A percentile compares a stretch with the other conserved stretches of the same genome.
phyloP scores from a whole-genome alignment of 345 rosid genomes.

The Pistacia integerrima region DNA sequence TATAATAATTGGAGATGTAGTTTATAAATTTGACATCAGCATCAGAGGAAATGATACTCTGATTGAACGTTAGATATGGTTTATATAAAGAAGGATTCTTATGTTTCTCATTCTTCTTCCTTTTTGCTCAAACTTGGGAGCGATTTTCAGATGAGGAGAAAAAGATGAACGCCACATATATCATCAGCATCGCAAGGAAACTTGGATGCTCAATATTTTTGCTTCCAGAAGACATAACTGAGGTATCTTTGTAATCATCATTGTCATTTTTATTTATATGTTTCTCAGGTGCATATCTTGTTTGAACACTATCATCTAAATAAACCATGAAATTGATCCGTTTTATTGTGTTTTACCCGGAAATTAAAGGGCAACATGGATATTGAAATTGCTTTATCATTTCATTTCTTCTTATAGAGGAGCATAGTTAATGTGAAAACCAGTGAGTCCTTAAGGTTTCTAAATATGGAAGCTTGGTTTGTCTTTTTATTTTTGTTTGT shows the following conservation, averaged over 20 bases:
- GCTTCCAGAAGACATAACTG: constrained; percentile 94
- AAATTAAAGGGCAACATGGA: too few species aligned
- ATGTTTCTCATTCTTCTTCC: neutral
- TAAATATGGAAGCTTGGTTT: neutral
- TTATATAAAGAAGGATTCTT: neutral
- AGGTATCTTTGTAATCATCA: constrained; percentile 46
- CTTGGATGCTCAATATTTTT: constrained; percentile 94
- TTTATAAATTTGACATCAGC: too few species aligned
- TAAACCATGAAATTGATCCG: too few species aligned
- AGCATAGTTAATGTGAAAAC: neutral
- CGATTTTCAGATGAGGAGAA: constrained; percentile 75
- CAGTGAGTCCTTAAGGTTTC: neutral
- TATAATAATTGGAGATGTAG: neutral
- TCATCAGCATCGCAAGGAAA: constrained; percentile 94
- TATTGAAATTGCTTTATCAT: too few species aligned
- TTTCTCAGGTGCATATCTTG: too few species aligned
- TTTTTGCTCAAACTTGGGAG: constrained; percentile 6
- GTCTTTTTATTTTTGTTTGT: neutral
- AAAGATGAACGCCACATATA: constrained; percentile 95
- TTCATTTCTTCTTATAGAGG: neutral
- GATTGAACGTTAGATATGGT: too few species aligned
- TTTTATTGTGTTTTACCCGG: too few species aligned
- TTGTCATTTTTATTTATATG: neutral
- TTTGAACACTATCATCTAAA: too few species aligned
- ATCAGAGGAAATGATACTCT: neutral